Evolutionary conservation across 2,329 filamentous ascomycete genomes (phyloP).

Genomic region (Kalaharituber pfeilii): DNA sequence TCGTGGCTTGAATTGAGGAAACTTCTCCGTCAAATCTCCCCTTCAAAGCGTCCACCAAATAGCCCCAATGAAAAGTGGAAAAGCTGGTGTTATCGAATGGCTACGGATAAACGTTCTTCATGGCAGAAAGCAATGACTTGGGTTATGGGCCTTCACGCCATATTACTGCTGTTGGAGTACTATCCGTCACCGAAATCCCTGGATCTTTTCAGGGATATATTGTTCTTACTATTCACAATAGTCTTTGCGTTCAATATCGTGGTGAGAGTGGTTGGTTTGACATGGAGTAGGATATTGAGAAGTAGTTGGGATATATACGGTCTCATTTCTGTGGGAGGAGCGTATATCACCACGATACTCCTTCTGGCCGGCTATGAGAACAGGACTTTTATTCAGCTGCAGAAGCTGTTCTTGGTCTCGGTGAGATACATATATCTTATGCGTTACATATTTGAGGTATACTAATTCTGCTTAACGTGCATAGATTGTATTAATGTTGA

Average conservation of each 20-base stretch:
- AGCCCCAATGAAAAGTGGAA: constrained; percentile 63
- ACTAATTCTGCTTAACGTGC: not conserved
- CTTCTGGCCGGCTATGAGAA: constrained; percentile 42
- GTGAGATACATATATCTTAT: constrained; percentile 10
- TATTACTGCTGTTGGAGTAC: constrained; percentile 71
- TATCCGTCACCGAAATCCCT: constrained; percentile 56
- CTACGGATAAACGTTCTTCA: constrained; percentile 79
- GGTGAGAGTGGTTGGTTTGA: constrained; percentile 71
- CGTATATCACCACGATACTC: constrained; percentile 66
- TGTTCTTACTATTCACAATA: constrained; percentile 68
- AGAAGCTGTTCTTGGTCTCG: constrained; percentile 87
- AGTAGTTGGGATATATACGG: constrained; percentile 96
- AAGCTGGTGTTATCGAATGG: constrained; percentile 85
- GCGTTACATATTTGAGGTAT: not conserved
- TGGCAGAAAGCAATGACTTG: constrained; percentile 76
- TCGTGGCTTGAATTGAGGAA: constrained; percentile 95
- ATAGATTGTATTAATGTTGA: constrained; percentile 63
- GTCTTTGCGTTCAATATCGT: constrained; percentile 68
- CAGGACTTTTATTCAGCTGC: constrained; percentile 55
- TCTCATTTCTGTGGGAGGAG: constrained; percentile 57
- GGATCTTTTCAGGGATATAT: constrained; percentile 50
- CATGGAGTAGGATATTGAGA: constrained; percentile 76
- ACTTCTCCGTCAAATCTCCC: constrained; percentile 76
- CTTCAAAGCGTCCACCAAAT: constrained; percentile 76
- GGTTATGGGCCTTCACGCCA: constrained; percentile 63